Base-by-base conservation (phyloP, 441 rosid genomes). In the Pelargonium cotyledonis region DNA sequence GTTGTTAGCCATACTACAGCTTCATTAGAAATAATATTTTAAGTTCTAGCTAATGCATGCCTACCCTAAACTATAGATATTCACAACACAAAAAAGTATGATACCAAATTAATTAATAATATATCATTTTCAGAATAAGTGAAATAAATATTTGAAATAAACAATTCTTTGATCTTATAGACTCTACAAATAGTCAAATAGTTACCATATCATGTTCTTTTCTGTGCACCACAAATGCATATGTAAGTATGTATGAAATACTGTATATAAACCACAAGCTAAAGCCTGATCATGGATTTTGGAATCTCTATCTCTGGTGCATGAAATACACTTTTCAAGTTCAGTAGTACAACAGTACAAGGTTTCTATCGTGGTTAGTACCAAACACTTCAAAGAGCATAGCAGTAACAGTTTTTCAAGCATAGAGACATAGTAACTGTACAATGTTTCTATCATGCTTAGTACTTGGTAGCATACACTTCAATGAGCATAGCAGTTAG, bases 401-500 rank as follows among this genome's bases (percentile, higher is more conserved):
- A 55, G 26, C 38, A 31, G 38, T 4, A 55, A 57, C 4, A 18
- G 26, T 57, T 18, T 19, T 57, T 19, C 62, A 57, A 7, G 9
- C 31, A 57, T 57, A 31, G 31, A 18, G 43, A 26, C 49, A 75
- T 29, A 26, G 49, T 8, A 38, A 38, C 19, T 15, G 23, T 55
- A 55, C 61, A 55, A 6, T 23, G 21, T 55, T 55, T 55, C 21
- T 8, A 55, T 19, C 23, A 55, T 15, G 61, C 1, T 55, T 55
- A 55, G 61, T 55, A 55, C 21, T 9, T 6, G 4, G 12, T 3
- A 46, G n/a, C 14, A 2, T 16, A 19, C 26, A 57, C 12, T 57
- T 57, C 63, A 57, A 57, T 57, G 31, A 57, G 63, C 63, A 57
- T 57, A 19, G 29, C 41, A 38, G 41, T 38, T 57, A 9, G 19